Evolutionary conservation across 805 yeast species (phyloP).

Genomic region (Cyberlindnera mrakii): DNA sequence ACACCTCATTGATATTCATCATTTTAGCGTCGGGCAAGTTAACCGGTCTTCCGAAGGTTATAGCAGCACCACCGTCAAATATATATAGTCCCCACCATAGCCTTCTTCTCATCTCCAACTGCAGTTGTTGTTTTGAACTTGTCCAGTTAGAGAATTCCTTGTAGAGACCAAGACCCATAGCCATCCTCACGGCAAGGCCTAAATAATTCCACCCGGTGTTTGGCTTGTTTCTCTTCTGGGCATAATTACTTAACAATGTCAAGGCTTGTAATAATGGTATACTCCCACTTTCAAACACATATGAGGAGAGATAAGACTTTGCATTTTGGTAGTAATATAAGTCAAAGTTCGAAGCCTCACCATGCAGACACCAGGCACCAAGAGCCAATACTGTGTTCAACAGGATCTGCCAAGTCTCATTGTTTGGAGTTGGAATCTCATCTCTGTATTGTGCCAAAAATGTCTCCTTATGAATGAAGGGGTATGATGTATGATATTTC

Average conservation of each 20-base stretch:
- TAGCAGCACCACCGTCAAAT: conserved; percentile 58
- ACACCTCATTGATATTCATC: conserved; percentile 44
- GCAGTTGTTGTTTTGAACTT: conserved; percentile 32
- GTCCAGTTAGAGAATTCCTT: conserved; percentile 43
- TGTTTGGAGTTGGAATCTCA: conserved; percentile 34
- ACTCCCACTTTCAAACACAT: conserved; percentile 56
- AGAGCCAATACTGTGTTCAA: conserved; percentile 53
- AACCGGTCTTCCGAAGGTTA: conserved; percentile 62
- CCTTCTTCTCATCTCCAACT: conserved; percentile 51
- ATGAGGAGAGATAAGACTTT: conserved; percentile 35
- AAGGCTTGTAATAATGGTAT: conserved; percentile 47
- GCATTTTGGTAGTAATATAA: conserved; percentile 51
- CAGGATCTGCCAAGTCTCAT: conserved; percentile 46
- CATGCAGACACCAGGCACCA: conserved; percentile 65
- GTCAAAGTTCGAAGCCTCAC: conserved; percentile 47
- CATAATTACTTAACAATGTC: conserved; percentile 50
- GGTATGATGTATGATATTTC: conserved; percentile 56
- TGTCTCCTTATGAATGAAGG: conserved; percentile 50
- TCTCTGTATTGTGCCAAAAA: conserved; percentile 42
- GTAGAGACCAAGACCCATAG: conserved; percentile 57
- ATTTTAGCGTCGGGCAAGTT: conserved; percentile 41
- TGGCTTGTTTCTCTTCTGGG: conserved; percentile 59
- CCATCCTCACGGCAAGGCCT: conserved; percentile 63
- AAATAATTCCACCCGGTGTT: conserved; percentile 65
- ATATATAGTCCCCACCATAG: conserved; percentile 66